Evolutionary conservation across 139 green algal genomes (phyloP).

Genomic region (Nannochloris sp.): DNA sequence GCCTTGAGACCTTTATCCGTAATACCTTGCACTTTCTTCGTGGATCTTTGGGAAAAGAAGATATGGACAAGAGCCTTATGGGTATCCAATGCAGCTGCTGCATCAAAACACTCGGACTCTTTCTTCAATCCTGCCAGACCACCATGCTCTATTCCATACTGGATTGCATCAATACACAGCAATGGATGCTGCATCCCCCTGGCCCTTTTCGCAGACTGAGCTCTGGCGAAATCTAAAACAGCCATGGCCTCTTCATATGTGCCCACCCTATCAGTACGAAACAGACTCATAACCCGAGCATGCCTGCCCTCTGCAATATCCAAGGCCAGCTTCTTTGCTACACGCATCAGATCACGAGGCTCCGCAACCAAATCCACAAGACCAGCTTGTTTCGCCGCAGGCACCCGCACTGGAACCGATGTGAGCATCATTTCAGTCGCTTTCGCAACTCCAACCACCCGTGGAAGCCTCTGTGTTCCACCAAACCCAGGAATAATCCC

Average conservation of each 20-base stretch:
- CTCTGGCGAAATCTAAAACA: slow-evolving; percentile 74
- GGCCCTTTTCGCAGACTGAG: slow-evolving; percentile 46
- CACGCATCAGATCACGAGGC: slow-evolving; percentile 45
- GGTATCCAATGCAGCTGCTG: slow-evolving; percentile 59
- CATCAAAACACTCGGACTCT: slow-evolving; percentile 65
- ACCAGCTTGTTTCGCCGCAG: slow-evolving; percentile 60
- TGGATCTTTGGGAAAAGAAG: slow-evolving; percentile 93
- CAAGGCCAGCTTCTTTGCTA: slow-evolving; percentile 53
- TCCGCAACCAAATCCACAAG: slow-evolving; percentile 82
- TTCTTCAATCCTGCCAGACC: slow-evolving; percentile 61
- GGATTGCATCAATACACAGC: slow-evolving; percentile 87
- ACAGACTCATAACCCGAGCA: slow-evolving; percentile 12
- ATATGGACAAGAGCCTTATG: slow-evolving; percentile 96
- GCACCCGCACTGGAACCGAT: slow-evolving; percentile 57
- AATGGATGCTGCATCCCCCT: slow-evolving; percentile 75
- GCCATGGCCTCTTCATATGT: slow-evolving; percentile 57
- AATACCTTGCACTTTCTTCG: slow-evolving; percentile 79
- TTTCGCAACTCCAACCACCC: slow-evolving; percentile 88
- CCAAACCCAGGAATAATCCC: slow-evolving; percentile 97
- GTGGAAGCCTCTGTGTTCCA: slow-evolving; percentile 92
- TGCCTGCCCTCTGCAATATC: slow-evolving; percentile 61
- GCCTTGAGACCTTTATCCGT: slow-evolving; percentile 80
- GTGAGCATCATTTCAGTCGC: slow-evolving; percentile 92
- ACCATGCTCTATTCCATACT: slow-evolving; percentile 68
- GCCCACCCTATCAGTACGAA: slow-evolving; percentile 65